Evolutionary conservation across 768 basidiomycete species (phyloP).

Genomic region (Rhizopogon vesiculosus): DNA sequence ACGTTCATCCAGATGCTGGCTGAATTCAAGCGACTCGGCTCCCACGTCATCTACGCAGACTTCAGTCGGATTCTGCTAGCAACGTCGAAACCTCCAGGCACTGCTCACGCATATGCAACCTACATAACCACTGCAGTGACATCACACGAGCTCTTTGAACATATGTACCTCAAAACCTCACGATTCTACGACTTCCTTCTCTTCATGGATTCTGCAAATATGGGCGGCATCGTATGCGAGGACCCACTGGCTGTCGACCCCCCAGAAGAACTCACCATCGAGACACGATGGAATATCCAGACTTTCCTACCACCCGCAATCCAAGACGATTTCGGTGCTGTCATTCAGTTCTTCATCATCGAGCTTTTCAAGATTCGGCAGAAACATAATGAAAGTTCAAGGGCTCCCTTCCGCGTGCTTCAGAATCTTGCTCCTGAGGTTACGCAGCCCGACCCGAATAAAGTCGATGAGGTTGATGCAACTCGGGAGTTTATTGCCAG

Average conservation of each 20-base stretch:
- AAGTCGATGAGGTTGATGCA: slow-evolving; percentile 62
- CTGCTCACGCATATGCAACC: slow-evolving; percentile 91
- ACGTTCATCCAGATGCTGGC: slow-evolving; percentile 95
- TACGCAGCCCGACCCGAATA: slow-evolving; percentile 63
- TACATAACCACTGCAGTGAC: slow-evolving; percentile 93
- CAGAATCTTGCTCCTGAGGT: slow-evolving; percentile 60
- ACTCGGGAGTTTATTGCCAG: slow-evolving; percentile 75
- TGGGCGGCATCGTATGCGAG: slow-evolving; percentile 84
- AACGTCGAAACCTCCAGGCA: slow-evolving; percentile 93
- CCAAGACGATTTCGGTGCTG: slow-evolving; percentile 68
- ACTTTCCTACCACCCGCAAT: slow-evolving; percentile 82
- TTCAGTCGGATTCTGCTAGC: slow-evolving; percentile 87
- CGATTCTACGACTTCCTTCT: slow-evolving; percentile 91
- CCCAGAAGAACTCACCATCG: slow-evolving; percentile 63
- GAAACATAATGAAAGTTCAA: slow-evolving; percentile 49
- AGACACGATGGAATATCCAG: slow-evolving; percentile 92
- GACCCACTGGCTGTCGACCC: slow-evolving; percentile 67
- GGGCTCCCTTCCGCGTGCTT: slow-evolving; percentile 70
- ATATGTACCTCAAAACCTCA: slow-evolving; percentile 80
- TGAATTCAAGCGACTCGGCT: slow-evolving; percentile 93
- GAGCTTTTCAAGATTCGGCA: slow-evolving; percentile 77
- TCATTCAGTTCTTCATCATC: slow-evolving; percentile 79
- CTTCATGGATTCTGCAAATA: slow-evolving; percentile 95
- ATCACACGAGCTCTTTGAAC: slow-evolving; percentile 93
- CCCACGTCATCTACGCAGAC: slow-evolving; percentile 90